A percentile compares a stretch with the other conserved stretches of the same genome.
Conservation (phyloP, 2,329 filamentous ascomycete species). For the Torrubiella hemipterigena region DNA sequence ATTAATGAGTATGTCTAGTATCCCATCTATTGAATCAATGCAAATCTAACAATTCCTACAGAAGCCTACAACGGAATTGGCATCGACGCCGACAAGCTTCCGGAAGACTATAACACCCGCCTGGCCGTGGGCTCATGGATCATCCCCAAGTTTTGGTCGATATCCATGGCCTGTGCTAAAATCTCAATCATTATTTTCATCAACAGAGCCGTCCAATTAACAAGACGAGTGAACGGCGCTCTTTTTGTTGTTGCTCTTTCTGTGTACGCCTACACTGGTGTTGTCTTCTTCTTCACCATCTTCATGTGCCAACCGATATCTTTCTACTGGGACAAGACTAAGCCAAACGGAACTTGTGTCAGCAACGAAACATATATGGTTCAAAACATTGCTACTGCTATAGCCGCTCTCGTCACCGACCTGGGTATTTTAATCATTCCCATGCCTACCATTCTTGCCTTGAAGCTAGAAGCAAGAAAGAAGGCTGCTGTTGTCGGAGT, state of each 20-base stretch:
- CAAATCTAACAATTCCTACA: neutral
- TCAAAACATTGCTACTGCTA: slow-evolving; percentile 3
- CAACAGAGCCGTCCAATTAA: slow-evolving; percentile 4
- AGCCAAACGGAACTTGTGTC: slow-evolving; percentile 3
- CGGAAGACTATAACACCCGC: slow-evolving; percentile 1
- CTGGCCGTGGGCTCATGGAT: slow-evolving; percentile 3
- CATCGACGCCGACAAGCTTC: too few species aligned
- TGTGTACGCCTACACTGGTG: slow-evolving; percentile 2
- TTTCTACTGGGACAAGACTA: slow-evolving; percentile 6
- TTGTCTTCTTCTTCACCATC: slow-evolving; percentile 3
- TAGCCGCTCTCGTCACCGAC: slow-evolving; percentile 2
- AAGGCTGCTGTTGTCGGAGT: slow-evolving; percentile 5
- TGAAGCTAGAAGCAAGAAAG: slow-evolving; percentile 2
- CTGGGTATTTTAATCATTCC: slow-evolving; percentile 4
- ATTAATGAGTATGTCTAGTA: slow-evolving; percentile 3
- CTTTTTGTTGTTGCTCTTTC: slow-evolving; percentile 1
- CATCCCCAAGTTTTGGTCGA: slow-evolving; percentile 5
- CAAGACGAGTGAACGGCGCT: slow-evolving; percentile 1
- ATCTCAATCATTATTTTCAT: slow-evolving; percentile 6
- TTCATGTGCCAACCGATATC: slow-evolving; percentile 5
- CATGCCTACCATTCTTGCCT: slow-evolving; percentile 4
- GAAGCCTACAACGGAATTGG: slow-evolving; percentile 6
- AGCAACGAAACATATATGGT: neutral
- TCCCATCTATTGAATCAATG: neutral
- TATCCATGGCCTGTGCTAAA: slow-evolving; percentile 5